Percentiles rank a stretch among this genome's conserved stretches.
Conservation (phyloP, 1,139 yeast species). For the Eremothecium cymbalariae region DNA sequence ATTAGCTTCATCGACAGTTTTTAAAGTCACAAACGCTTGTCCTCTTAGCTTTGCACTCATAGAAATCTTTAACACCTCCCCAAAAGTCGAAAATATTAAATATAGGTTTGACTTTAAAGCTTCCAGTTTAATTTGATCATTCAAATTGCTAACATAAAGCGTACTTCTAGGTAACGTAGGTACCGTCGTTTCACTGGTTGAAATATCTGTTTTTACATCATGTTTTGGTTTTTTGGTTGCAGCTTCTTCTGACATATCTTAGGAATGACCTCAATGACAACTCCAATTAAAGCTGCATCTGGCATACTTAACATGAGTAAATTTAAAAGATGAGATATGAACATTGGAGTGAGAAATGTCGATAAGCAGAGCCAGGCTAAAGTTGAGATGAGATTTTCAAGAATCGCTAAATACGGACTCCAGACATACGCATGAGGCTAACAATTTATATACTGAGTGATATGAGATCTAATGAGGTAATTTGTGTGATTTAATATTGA, state of each 20-base stretch:
- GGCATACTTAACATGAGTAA: not conserved
- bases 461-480: not conserved
- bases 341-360: too few species aligned
- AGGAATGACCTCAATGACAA: too few species aligned
- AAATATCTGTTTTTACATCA: not conserved
- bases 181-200: not conserved
- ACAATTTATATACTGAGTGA: not conserved
- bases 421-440: too few species aligned
- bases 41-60: slow-evolving; percentile 22
- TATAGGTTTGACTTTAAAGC: slow-evolving; percentile 23
- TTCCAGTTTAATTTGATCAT: slow-evolving; percentile 18
- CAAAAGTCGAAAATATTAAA: slow-evolving; percentile 27
- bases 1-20: slow-evolving; percentile 26
- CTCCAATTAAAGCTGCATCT: too few species aligned
- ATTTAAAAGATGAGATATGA: not conserved
- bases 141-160: slow-evolving; percentile 23
- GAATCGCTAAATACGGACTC: too few species aligned
- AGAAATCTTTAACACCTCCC: slow-evolving; percentile 26
- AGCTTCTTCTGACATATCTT: slow-evolving; percentile 10
- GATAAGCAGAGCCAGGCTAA: too few species aligned
- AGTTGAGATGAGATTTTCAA: too few species aligned
- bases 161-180: slow-evolving; percentile 19
- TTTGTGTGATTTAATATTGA: not conserved
- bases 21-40: slow-evolving; percentile 28
- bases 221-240: slow-evolving; percentile 8